Base-by-base conservation (phyloP, 768 basidiomycete genomes). In the Xerocomus spinulosus region DNA sequence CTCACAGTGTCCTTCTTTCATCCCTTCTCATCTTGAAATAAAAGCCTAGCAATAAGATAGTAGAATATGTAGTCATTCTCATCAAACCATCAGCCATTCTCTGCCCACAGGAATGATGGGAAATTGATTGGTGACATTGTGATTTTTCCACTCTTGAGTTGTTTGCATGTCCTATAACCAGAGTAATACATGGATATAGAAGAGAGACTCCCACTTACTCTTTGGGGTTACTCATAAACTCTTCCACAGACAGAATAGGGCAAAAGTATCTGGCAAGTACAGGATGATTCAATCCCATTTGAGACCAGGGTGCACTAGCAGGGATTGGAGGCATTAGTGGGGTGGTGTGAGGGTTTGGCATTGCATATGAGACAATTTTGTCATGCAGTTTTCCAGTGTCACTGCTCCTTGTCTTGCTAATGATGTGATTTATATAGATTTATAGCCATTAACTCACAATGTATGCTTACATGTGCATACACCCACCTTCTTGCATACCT, bases 271-370 rank as follows among this genome's bases (percentile, higher is more conserved):
- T 4, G 9, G 46, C 46, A 0, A 51, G 35, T 15, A 37, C 46
- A 1, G 36, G 41, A 28, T 51, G 50, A 7, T 51, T 51, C 2
- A 51, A 17, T n/a, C 50, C 46, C 33, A 51, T 9, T 12, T 18
- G 30, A 2, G 42, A 37, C 7, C 30, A 14, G 5, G 41, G 8
- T 3, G 9, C 21, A 9, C 39, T 42, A 8, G 29, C 17, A 12
- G 21, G 20, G 20, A 52, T 48, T 5, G 51, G 36, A 2, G 46
- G 51, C 2, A 2, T 13, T 9, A 48, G 20, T 3, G 41, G 2
- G 3, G 40, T 12, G 3, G 8, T 13, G 2, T 14, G 6, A 3
- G 47, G 51, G 24, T 48, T 39, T 1, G 42, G 42, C 0, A 37
- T 41, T 3, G 37, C 42, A 25, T 52, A 52, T 14, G 10, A 13